Percentiles rank a stretch among this genome's conserved stretches.
These are phyloP conservation scores for Boletus bicolor DNA, from an alignment of 768 basidiomycete genomes.

Conservation along the genomic window DNA sequence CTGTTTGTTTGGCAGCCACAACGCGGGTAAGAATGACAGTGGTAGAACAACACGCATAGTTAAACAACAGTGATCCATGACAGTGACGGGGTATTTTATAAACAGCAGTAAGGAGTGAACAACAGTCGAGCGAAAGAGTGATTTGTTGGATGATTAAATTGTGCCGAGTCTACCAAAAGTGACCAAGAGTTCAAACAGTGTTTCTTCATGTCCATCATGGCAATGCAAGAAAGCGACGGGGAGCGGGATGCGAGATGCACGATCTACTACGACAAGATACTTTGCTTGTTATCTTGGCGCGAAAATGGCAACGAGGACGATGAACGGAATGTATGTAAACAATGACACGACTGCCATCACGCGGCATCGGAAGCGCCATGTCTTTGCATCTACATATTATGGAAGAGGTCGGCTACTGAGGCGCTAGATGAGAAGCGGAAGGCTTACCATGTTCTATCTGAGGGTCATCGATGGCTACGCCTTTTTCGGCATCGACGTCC, in stretches of 20 bases:
- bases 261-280: conserved; percentile 9
- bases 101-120: conserved; percentile 26
- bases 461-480: conserved; percentile 71
- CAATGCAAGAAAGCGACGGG: conserved; percentile 24
- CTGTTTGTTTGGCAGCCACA: conserved; percentile 25
- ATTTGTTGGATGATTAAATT: conserved; percentile 9
- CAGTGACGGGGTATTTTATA: conserved; percentile 25
- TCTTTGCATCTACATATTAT: conserved; percentile 53
- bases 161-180: conserved; percentile 14
- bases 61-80: conserved; percentile 22
- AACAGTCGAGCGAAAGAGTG: conserved; percentile 21
- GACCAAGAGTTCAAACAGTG: conserved; percentile 11
- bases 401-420: conserved; percentile 5
- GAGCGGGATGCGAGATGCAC: conserved; percentile 10
- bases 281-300: conserved; percentile 33
- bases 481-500: conserved; percentile 57
- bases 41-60: conserved; percentile 22
- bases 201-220: conserved; percentile 18
- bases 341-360: conserved; percentile 65
- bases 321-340: conserved; percentile 76
- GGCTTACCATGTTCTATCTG: conserved; percentile 72
- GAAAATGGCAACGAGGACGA: conserved; percentile 69
- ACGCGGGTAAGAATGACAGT: neutral
- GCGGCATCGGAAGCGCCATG: conserved; percentile 75
- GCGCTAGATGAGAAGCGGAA: neutral